These are phyloP conservation scores for Neofusicoccum sp. DNA, from an alignment of 2,329 filamentous ascomycete genomes.

Conservation along the genomic window DNA sequence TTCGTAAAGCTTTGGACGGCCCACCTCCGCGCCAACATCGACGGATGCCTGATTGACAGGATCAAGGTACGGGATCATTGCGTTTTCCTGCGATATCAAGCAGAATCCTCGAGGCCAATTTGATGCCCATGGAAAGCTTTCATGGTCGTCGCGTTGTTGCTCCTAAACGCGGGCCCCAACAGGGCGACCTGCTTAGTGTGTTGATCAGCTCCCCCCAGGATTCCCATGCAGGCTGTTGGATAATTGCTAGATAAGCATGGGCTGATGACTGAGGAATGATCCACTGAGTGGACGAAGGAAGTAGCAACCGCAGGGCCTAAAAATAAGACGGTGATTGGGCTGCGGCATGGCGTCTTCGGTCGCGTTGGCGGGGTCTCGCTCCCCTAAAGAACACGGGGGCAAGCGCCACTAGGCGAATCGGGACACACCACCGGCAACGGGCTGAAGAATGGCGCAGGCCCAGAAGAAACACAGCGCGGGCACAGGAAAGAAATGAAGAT, in stretches of 20 bases:
- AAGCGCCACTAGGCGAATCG: not conserved
- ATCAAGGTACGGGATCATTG: constrained; percentile 6
- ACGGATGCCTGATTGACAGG: constrained; percentile 4
- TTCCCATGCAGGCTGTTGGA: not conserved
- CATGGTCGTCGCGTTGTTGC: not conserved
- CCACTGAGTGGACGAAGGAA: not conserved
- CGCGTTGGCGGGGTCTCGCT: constrained; percentile 11
- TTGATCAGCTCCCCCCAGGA: not conserved
- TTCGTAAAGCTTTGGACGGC: not conserved
- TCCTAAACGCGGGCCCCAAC: not conserved
- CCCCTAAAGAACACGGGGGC: not conserved
- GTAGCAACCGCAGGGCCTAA: constrained; percentile 5
- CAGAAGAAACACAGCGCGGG: not conserved
- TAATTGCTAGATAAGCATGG: constrained; percentile 9
- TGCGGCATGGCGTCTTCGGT: constrained; percentile 3
- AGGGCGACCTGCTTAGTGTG: not conserved
- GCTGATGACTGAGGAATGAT: not conserved
- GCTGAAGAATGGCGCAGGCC: not conserved
- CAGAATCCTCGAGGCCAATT: no score
- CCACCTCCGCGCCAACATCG: not conserved
- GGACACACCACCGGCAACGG: not conserved
- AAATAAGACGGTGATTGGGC: not conserved
- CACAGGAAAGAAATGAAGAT: not conserved
- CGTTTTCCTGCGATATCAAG: no score
- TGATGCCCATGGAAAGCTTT: not conserved